Evolutionary conservation across 1,139 yeast species (phyloP).

Genomic region (Candida gigantensis): DNA sequence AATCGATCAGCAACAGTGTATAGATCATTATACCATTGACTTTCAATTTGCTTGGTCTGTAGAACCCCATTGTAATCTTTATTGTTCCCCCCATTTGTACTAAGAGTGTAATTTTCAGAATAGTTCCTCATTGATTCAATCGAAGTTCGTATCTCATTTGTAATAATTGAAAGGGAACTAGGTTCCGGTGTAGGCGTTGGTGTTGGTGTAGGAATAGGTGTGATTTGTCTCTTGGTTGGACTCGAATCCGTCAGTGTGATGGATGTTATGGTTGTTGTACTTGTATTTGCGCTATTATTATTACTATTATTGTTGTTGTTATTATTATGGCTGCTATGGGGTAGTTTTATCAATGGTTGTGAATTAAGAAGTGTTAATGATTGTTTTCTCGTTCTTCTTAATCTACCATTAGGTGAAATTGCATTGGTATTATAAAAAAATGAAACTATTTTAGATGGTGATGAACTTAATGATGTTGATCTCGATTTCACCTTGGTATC

Average conservation of each 20-base stretch:
- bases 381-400: too few relatives aligned
- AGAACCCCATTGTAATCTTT: slow-evolving; percentile 2
- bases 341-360: too few relatives aligned
- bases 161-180: background rate
- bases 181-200: slow-evolving; percentile 2
- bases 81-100: background rate
- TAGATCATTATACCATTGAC: slow-evolving; percentile 29
- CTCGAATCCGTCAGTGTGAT: background rate
- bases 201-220: slow-evolving; percentile 8
- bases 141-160: background rate
- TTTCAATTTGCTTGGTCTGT: slow-evolving; percentile 15
- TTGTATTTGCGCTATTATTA: background rate
- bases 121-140: slow-evolving; percentile 4
- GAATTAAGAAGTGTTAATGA: too few relatives aligned
- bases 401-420: too few relatives aligned
- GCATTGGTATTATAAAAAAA: too few relatives aligned
- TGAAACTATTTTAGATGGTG: slow-evolving; percentile 4
- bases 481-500: too few relatives aligned
- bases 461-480: slow-evolving; percentile 7
- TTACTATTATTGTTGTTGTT: background rate
- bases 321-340: background rate
- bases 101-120: slow-evolving; percentile 2
- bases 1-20: slow-evolving; percentile 30
- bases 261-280: background rate
- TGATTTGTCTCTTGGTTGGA: background rate